Evolutionary conservation across 129 eudicot genomes (phyloP).

Genomic region (Oenanthe sinensis): DNA sequence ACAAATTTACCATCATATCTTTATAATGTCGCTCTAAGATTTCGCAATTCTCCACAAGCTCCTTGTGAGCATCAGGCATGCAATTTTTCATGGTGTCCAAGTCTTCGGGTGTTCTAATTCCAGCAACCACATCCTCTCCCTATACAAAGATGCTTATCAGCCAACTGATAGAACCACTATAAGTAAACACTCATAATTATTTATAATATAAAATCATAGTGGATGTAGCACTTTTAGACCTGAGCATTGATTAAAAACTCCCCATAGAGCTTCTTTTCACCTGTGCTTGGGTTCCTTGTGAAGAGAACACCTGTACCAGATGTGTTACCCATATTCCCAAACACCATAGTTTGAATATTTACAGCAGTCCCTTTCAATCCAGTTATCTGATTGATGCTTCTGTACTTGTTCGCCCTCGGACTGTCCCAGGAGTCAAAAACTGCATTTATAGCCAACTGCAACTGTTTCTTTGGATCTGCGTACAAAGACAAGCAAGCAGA

Average conservation of each 20-base stretch:
- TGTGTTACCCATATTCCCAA: slow-evolving; percentile 98
- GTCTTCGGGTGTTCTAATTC: slow-evolving; percentile 96
- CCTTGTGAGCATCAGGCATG: slow-evolving; percentile 93
- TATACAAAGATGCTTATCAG: slow-evolving; percentile 31
- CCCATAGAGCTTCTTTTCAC: slow-evolving; percentile 92
- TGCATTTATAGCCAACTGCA: slow-evolving; percentile 79
- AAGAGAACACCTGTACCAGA: slow-evolving; percentile 97
- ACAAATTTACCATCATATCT: slow-evolving; percentile 78
- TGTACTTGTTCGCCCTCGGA: slow-evolving; percentile 82
- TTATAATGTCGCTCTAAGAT: slow-evolving; percentile 86
- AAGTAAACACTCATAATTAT: background rate
- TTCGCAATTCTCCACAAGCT: slow-evolving; percentile 90
- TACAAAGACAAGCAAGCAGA: slow-evolving; percentile 6
- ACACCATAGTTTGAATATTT: slow-evolving; percentile 92
- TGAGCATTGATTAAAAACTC: slow-evolving; percentile 94
- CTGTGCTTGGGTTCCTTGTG: slow-evolving; percentile 98
- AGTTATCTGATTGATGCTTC: slow-evolving; percentile 83
- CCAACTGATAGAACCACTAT: slow-evolving; percentile 13
- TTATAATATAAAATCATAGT: background rate
- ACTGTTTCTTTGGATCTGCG: slow-evolving; percentile 77
- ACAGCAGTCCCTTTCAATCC: slow-evolving; percentile 96
- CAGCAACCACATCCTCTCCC: slow-evolving; percentile 99
- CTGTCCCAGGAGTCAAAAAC: slow-evolving; percentile 99
- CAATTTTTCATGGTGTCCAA: slow-evolving; percentile 64
- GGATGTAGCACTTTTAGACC: slow-evolving; percentile 26